Evolutionary conservation across 306 rosid species (phyloP), one percentile per base, ranked within the genome.

Genomic region (Pyrus pyrifolia): DNA sequence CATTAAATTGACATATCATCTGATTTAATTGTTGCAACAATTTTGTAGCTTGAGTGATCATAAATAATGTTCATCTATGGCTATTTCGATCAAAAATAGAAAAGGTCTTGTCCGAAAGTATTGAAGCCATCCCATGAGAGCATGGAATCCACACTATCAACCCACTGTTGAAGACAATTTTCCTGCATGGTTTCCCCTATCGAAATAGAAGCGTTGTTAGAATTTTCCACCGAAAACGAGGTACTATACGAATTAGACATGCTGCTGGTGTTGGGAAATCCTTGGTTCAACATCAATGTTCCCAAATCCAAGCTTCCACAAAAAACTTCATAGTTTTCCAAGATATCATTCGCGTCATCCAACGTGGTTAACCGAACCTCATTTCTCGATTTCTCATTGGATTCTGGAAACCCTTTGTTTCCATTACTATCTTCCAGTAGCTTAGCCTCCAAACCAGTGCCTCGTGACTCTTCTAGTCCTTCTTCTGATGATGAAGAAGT

Each of bases 61-160:
- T n/a, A 53, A 58, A 69, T 79, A 67, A 58, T 78, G 73, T 19
- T 82, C 63, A 42, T 66, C 64, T 76, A 14, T 8, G 12, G 63
- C 80, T 44, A 21, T 29, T 31, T 85, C 79, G 53, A 49, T 75
- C 68, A 78, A 81, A 77, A 80, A 77, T 73, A 83, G 79, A 77
- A 80, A 79, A 82, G 74, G 64, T 84, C 91, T 77, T 82, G 86
- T 25, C 88, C 85, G 31, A 85, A 85, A 77, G 78, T 76, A 79
- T 80, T 78, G 88, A 87, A 85, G 17, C 29, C 80, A 71, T 91
- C 91, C 96, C 91, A 89, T 35, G 89, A 73, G 69, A 87, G 83
- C 63, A 87, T 70, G 23, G 96, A 87, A 73, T 88, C 85, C 71
- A 88, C 79, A 72, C 62, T 70, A 65, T 82, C 88, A 74, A 83